Evolutionary conservation across 2,329 filamentous ascomycete species (phyloP), one percentile per base, ranked within the genome.

Genomic region (Beauveria scarabaeidicola): DNA sequence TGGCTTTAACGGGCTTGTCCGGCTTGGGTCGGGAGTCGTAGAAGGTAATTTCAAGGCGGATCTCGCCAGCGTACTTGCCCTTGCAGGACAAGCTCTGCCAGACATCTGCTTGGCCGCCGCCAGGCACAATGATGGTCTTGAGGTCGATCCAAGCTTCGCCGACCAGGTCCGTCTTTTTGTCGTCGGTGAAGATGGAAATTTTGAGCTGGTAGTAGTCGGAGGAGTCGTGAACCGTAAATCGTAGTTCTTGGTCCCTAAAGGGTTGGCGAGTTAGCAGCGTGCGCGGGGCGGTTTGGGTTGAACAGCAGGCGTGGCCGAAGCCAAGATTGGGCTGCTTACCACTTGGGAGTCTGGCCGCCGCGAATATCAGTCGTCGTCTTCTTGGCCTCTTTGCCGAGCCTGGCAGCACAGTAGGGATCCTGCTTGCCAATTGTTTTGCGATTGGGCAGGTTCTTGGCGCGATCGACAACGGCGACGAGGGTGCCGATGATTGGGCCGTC

Each of bases 401-500:
- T 82, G 36, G 91, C 92, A 41, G 94, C 94, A 74, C 92, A 97
- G 74, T 97, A 99, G 0, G 94, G 93, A 71, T 97, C 92, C 77
- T 99, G 94, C 76, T 99, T 99, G 59, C 94, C 94, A 79, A 99
- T 97, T 6, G 91, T 94, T 78, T 96, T 96, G 66, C 91, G 80
- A 75, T 99, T 99, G 54, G 94, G 94, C 66, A 99, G 77, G 72
- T 99, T 99, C 83, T 96, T 97, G 56, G 92, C 94, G 66, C 92
- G 84, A 76, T 99, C 94, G 69, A 97, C 85, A 68, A 99, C 87
- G 60, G 91, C 83, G 51, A 99, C 91, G 66, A 99, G 79, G 1
- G 92, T 97, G 66, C 94, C 94, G 69, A 99, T 97, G 62, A 90
- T 81, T 3, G 94, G 93, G 1, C 94, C 94, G 72, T 97, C 93